A percentile compares a stretch with the other conserved stretches of the same genome.
These are phyloP conservation scores for Ilex asprella DNA, from an alignment of 257 asterid genomes.

Conservation along the genomic window DNA sequence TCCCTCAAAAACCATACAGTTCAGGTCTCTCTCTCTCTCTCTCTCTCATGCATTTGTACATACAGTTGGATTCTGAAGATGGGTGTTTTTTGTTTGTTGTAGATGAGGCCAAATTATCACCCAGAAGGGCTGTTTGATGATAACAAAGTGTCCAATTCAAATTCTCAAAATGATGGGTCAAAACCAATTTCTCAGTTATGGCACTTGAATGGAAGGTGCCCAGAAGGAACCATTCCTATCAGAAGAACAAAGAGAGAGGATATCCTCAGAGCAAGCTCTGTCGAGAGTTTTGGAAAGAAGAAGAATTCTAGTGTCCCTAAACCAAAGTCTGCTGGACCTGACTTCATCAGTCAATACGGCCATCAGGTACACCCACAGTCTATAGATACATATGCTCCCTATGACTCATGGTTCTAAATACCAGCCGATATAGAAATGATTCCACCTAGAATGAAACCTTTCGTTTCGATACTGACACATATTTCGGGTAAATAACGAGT, in stretches of 20 bases:
- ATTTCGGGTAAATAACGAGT: no score
- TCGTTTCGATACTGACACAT: no score
- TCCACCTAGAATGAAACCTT: no score
- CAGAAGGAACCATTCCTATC: conserved; percentile 68
- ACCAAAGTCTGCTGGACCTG: conserved; percentile 51
- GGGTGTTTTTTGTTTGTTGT: conserved; percentile 12
- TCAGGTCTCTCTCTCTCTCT: conserved; percentile 36
- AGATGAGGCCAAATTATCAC: conserved; percentile 77
- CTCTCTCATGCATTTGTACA: neutral
- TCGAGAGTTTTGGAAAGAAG: conserved; percentile 64
- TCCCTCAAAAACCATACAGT: conserved; percentile 54
- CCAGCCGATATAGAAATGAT: no score
- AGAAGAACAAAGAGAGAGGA: conserved; percentile 68
- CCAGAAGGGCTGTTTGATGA: conserved; percentile 52
- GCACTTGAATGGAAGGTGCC: conserved; percentile 76
- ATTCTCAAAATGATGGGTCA: conserved; percentile 16
- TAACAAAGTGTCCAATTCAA: conserved; percentile 20
- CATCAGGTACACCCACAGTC: conserved; percentile 58
- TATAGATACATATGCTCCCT: neutral
- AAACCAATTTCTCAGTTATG: conserved; percentile 49
- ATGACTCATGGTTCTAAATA: no score
- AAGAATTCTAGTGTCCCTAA: conserved; percentile 31
- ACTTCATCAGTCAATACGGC: conserved; percentile 55
- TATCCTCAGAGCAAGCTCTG: conserved; percentile 53
- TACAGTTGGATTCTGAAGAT: neutral